Evolutionary conservation across 202 grass and related monocot genomes (phyloP), one percentile per base, ranked within the genome.

Genomic region (Panicum virgatum): DNA sequence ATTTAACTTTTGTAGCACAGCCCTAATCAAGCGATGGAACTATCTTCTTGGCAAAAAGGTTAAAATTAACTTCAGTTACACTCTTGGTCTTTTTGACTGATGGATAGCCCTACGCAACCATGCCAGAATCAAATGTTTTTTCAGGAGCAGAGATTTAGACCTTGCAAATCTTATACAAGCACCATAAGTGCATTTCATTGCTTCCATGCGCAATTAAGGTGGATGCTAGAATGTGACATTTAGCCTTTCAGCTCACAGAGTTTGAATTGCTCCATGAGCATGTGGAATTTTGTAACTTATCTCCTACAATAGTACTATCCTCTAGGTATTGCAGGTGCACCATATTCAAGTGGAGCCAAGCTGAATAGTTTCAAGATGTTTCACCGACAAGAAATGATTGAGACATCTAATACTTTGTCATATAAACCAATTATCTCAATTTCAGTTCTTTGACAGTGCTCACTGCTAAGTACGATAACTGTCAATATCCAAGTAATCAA

Each of bases 331-430:
- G 36, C 29, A 39, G 58, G 63, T 78, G 25, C 20, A 50, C 66
- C 58, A 88, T 25, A 48, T 57, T 13, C 27, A 78, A 25, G 2
- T 46, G 57, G 45, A 82, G 73, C 37, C 79, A 64, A 64, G 56
- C 25, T 82, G 25, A 76, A 82, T 71, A 77, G 44, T 71, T 54
- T 77, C 27, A 58, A 77, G 34, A 34, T 39, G 67, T 36, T 67
- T 47, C 73, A 66, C 48, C 8, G n/a, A 73, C 15, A 78, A 66
- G 10, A 6, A 72, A 78, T 72, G 66, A 37, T 59, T 40, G 8
- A 71, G 42, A 56, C 58, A 46, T 51, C 3, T 11, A 15, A 63
- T n/a, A 62, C 54, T 39, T 38, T 70, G n/a, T 20, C 62, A 69
- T n/a, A n/a, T n/a, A n/a, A n/a, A n/a, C n/a, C 62, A 63, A 36